These are phyloP conservation scores for Singerocomus inundabilis DNA, from an alignment of 1,284 basidiomycete species.

Conservation along the genomic window DNA sequence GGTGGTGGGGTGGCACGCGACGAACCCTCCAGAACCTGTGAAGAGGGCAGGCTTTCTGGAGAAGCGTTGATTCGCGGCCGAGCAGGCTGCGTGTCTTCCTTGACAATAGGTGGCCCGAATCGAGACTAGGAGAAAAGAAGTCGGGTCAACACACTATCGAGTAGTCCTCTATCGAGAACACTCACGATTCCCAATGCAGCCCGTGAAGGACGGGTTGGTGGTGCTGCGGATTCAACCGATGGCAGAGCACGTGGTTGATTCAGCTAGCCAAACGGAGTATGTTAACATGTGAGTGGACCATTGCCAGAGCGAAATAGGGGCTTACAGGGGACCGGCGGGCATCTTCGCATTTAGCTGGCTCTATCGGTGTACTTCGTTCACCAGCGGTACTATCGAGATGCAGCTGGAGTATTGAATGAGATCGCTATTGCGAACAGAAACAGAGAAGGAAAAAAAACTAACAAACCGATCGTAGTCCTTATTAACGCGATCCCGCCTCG, in stretches of 20 bases:
- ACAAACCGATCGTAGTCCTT: conserved; percentile 26
- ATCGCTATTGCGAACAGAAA: background rate
- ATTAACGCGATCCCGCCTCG: conserved; percentile 16
- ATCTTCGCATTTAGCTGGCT: conserved; percentile 14
- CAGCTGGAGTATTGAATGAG: conserved; percentile 17
- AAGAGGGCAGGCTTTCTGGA: conserved; percentile 18
- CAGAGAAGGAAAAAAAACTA: background rate
- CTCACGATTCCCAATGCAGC: conserved; percentile 21
- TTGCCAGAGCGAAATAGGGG: background rate
- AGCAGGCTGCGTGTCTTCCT: conserved; percentile 16
- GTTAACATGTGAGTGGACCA: conserved; percentile 7
- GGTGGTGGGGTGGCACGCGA: conserved; percentile 31
- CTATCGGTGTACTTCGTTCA: conserved; percentile 3
- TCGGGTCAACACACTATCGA: background rate
- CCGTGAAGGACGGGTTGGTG: conserved; percentile 19
- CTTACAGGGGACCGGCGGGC: conserved; percentile 20
- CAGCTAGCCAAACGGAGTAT: conserved; percentile 7
- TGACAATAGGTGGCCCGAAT: conserved; percentile 32
- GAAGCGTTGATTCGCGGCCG: conserved; percentile 9
- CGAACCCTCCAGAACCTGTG: conserved; percentile 15
- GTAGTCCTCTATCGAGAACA: background rate
- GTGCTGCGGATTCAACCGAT: conserved; percentile 10
- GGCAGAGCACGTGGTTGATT: conserved; percentile 5
- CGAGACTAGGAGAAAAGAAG: conserved; percentile 25
- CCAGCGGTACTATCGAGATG: conserved; percentile 7